These are phyloP conservation scores for Solanum ossicruentum DNA, from an alignment of 257 asterid genomes.

Conservation along the genomic window DNA sequence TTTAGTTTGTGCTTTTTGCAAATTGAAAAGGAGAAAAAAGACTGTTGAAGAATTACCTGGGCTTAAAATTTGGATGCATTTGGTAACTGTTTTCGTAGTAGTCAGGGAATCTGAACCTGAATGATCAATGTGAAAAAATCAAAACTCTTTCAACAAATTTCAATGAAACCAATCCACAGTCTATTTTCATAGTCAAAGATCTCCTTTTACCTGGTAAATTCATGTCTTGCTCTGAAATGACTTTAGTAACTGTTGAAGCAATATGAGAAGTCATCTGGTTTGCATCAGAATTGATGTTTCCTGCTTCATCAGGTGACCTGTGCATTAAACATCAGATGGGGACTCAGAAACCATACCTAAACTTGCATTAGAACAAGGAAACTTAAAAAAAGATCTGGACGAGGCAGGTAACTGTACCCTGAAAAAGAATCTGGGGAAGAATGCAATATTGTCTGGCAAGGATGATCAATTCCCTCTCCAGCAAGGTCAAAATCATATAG, in stretches of 20 bases:
- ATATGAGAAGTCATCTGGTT: conserved; percentile 30
- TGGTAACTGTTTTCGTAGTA: conserved; percentile 58
- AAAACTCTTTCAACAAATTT: not conserved
- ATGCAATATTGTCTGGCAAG: conserved; percentile 7
- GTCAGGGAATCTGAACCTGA: conserved; percentile 56
- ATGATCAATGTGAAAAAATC: not conserved
- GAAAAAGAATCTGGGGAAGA: conserved; percentile 29
- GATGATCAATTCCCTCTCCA: conserved; percentile 13
- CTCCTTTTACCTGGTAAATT: conserved; percentile 34
- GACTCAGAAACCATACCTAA: not conserved
- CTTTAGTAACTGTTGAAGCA: conserved; percentile 41
- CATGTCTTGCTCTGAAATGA: conserved; percentile 30
- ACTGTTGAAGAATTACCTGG: conserved; percentile 49
- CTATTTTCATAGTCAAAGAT: not conserved
- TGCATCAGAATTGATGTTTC: conserved; percentile 15
- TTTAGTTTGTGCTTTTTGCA: not conserved
- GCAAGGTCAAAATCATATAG: conserved; percentile 28
- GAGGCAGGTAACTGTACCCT: conserved; percentile 8
- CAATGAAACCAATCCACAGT: not conserved
- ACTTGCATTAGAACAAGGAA: not conserved
- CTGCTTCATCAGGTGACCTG: conserved; percentile 50
- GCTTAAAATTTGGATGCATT: conserved; percentile 53
- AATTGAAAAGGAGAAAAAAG: not conserved
- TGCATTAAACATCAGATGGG: not conserved
- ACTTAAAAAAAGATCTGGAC: not conserved